Base-by-base conservation (phyloP, 768 basidiomycete genomes). In the Strobilomyces dryophilus region DNA sequence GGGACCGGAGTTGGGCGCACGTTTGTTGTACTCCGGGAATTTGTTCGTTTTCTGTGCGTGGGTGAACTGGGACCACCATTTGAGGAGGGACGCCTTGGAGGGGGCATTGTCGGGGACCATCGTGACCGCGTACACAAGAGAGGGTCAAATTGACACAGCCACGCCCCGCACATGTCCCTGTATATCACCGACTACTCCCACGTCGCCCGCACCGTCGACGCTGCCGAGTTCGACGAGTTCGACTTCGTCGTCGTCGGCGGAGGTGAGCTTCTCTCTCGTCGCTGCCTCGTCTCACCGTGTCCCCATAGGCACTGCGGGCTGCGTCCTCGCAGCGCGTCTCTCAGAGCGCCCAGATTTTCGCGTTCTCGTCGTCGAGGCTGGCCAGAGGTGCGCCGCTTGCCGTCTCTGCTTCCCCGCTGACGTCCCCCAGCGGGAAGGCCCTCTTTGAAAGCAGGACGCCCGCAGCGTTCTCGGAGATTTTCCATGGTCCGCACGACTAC, bases 61-160 rank as follows among this genome's bases (percentile, higher is more conserved):
- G 4, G 80, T 83, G 60, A 92, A 89, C 59, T 84, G 81, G 43
- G 81, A 79, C 86, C 90, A 90, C 90, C 91, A 93, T 10, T 89
- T 80, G 73, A 84, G 87, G 46, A 89, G 79, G 54, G 72, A 80
- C 1, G 82, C 80, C 56, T 77, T 84, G 10, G 77, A 73, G 7
- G 81, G 67, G 5, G 65, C 42, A 26, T 56, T 59, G 48, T 69
- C 69, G 45, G 69, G 68, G 2, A 71, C 64, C 68, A 69, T 69
- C 37, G 26, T 31, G 40, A 34, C 10, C 5, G 32, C 9, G 44
- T 10, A 24, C 20, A 31, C 41, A 45, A 21, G 15, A 39, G 41
- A 32, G 20, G 31, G 41, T 15, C n/a, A 34, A 34, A 51, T 18
- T 31, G 2, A 27, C 63, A 64, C 61, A 61, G 60, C 64, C 66